Conservation (phyloP, 352 stramenopile species). For the Phytophthora sp. region DNA sequence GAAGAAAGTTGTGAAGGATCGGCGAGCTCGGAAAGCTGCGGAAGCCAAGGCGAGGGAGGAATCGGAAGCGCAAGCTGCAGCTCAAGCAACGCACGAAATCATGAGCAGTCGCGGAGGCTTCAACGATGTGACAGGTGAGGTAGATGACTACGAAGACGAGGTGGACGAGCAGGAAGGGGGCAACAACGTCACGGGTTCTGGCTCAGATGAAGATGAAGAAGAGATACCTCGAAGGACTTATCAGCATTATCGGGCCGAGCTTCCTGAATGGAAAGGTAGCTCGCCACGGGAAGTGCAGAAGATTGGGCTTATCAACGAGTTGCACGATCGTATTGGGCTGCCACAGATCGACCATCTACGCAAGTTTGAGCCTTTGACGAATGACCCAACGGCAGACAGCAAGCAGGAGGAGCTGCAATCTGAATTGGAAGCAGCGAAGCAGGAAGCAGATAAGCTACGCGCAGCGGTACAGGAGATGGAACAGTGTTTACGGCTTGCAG, state of each 20-base stretch:
- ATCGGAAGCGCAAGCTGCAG: constrained; percentile 8
- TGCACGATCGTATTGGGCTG: constrained; percentile 71
- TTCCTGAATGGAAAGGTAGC: neutral
- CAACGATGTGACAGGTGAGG: constrained; percentile 38
- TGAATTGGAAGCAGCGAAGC: constrained; percentile 59
- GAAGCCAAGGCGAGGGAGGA: constrained; percentile 13
- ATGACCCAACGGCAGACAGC: constrained; percentile 46
- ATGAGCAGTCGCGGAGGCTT: constrained; percentile 9
- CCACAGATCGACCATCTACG: constrained; percentile 73
- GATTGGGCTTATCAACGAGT: constrained; percentile 77
- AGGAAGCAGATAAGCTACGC: constrained; percentile 67
- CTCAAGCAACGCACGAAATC: constrained; percentile 6
- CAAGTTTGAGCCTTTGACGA: constrained; percentile 70
- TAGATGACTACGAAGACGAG: constrained; percentile 9
- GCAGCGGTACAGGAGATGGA: constrained; percentile 70
- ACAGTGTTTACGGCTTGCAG: constrained; percentile 46
- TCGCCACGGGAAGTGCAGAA: constrained; percentile 66
- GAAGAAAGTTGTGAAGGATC: constrained; percentile 49
- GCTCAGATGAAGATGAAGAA: constrained; percentile 24
- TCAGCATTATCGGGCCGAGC: neutral
- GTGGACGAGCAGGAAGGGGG: constrained; percentile 8
- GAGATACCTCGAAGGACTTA: neutral
- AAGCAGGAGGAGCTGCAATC: constrained; percentile 56
- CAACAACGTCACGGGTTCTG: constrained; percentile 26
- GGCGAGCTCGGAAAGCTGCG: constrained; percentile 54